Percentiles rank a stretch among this genome's conserved stretches.
phyloP scores from a whole-genome alignment of 1,139 yeast genomes.

The Suhomyces panamericanus region DNA sequence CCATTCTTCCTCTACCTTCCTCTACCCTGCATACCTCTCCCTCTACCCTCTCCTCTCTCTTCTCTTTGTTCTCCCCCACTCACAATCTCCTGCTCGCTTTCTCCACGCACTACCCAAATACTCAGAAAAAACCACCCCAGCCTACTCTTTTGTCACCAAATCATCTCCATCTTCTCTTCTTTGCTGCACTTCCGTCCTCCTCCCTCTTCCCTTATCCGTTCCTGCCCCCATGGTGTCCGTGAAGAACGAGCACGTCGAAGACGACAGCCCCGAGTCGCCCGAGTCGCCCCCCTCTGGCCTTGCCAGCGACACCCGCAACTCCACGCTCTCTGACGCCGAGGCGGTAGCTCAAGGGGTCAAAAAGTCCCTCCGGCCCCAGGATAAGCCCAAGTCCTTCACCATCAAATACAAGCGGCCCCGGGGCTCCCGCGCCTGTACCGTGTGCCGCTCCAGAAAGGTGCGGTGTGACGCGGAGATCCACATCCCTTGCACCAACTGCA shows the following conservation, averaged over 20 bases:
- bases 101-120: no score
- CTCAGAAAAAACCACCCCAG: background rate
- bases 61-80: conserved; percentile 1
- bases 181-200: background rate
- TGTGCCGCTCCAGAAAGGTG: conserved; percentile 71
- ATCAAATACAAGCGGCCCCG: conserved; percentile 53
- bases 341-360: conserved; percentile 10
- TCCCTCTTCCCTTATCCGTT: background rate
- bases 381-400: conserved; percentile 51
- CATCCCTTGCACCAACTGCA: conserved; percentile 76
- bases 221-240: conserved; percentile 5
- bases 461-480: conserved; percentile 67
- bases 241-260: conserved; percentile 1
- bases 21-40: background rate
- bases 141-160: no score
- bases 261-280: background rate
- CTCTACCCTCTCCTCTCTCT: background rate
- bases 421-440: conserved; percentile 54
- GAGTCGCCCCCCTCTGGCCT: background rate
- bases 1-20: background rate
- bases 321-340: conserved; percentile 9
- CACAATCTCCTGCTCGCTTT: no score
- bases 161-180: background rate
- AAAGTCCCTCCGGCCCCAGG: conserved; percentile 16
- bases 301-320: background rate